phyloP scores from a whole-genome alignment of 371 early-diverging fungal species.

The Rhizomucor miehei region DNA sequence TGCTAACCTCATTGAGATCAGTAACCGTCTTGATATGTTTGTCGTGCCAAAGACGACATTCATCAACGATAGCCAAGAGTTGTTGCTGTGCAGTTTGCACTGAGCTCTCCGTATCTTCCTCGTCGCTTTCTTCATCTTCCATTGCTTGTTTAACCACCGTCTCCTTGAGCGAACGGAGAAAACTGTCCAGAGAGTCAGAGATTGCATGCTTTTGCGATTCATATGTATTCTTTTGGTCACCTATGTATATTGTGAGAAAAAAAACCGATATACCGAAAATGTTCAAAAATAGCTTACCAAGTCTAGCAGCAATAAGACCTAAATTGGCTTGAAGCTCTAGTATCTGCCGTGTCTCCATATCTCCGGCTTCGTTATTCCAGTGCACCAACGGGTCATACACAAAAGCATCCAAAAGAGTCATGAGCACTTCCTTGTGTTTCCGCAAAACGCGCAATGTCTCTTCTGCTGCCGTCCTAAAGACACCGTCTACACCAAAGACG shows the following conservation, averaged over 20 bases:
- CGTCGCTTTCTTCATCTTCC: constrained; percentile 14
- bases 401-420: constrained; percentile 89
- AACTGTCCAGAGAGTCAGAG: constrained; percentile 15
- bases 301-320: constrained; percentile 30
- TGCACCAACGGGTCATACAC: constrained; percentile 90
- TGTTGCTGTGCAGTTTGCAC: constrained; percentile 10
- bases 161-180: neutral
- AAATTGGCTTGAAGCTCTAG: constrained; percentile 40
- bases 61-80: constrained; percentile 1
- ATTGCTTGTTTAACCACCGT: neutral
- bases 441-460: constrained; percentile 75
- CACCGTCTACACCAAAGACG: constrained; percentile 78
- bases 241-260: neutral
- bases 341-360: constrained; percentile 33
- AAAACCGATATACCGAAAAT: neutral
- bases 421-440: constrained; percentile 74
- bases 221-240: constrained; percentile 24
- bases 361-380: constrained; percentile 51
- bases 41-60: constrained; percentile 20
- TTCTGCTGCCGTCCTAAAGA: constrained; percentile 73
- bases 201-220: constrained; percentile 18
- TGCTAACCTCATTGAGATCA: neutral
- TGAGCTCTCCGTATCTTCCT: neutral
- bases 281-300: constrained; percentile 16
- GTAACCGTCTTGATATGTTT: neutral